Evolutionary conservation across 495 filamentous ascomycete genomes (phyloP).

Genomic region (Lepraria neglecta): DNA sequence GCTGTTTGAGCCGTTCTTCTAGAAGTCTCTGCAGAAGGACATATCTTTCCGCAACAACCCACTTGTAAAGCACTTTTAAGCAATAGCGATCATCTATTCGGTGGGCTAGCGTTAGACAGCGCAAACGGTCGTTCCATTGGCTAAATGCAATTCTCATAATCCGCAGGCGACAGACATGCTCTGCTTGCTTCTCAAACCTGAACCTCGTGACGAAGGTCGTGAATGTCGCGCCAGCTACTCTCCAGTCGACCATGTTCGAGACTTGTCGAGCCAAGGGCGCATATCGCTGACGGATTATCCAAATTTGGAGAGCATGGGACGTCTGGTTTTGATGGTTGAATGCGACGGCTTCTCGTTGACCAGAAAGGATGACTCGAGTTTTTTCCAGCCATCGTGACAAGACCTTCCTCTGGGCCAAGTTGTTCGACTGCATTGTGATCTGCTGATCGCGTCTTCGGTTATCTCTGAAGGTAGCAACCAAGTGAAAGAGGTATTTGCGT

Average conservation of each 20-base stretch:
- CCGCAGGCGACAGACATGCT: conserved; percentile 45
- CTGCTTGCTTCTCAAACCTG: conserved; percentile 48
- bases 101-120: conserved; percentile 46
- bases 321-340: conserved; percentile 34
- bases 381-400: conserved; percentile 28
- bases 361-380: conserved; percentile 30
- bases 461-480: conserved; percentile 24
- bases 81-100: conserved; percentile 54
- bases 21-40: conserved; percentile 48
- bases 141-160: conserved; percentile 55
- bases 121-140: conserved; percentile 60
- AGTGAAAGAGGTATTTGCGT: conserved; percentile 41
- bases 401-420: conserved; percentile 2
- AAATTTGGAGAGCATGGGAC: conserved; percentile 34
- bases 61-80: conserved; percentile 56
- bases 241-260: conserved; percentile 41
- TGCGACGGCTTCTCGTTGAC: conserved; percentile 33
- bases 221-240: conserved; percentile 46
- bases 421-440: conserved; percentile 13
- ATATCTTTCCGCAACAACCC: conserved; percentile 53
- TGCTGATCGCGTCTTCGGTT: conserved; percentile 17
- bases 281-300: conserved; percentile 41
- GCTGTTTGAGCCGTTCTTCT: conserved; percentile 45
- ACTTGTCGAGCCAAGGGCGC: conserved; percentile 44
- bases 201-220: conserved; percentile 47